Base-by-base conservation (phyloP, 2,329 filamentous ascomycete species). In the Fusarium verticillioides region DNA sequence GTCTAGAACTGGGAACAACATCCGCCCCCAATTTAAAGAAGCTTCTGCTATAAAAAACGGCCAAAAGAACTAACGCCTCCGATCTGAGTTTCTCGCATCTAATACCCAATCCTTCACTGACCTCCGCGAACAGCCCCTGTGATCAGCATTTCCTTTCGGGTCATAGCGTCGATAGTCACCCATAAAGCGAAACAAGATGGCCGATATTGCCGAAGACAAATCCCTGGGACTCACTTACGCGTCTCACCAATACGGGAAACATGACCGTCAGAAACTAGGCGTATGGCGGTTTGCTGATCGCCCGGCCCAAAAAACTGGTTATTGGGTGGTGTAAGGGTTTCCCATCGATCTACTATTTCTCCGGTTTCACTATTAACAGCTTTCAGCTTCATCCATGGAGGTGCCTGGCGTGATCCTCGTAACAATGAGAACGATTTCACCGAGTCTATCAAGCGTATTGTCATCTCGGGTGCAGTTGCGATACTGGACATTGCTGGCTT, bases 341-440 rank as follows among this genome's bases (percentile, higher is more conserved):
- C 36, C 53, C 60, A 57, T 49, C 36, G 23, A 23, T 36, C 44
- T 37, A 30, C 61, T 26, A 37, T 46, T 43, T 47, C 46, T 28
- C 32, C 12, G 28, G 54, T 32, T 58, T 53, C 30, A 61, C 66
- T 78, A 18, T 37, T 37, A 46, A 74, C 67, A 54, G 43, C 13
- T 42, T 58, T 47, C 64, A 84, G 85, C 66, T 91, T 85, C 79
- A 85, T 92, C 76, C 90, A 92, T 78, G 90, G 90, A 72, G 90
- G 90, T 70, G 89, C 86, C 68, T 92, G 90, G 90, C 85, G 89
- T 65, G 90, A 92, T 79, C 89, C 89, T 46, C 81, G 81, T 60
- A 83, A 86, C 61, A 83, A 83, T 46, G 82, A 85, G 34, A 76
- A 83, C 58, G 84, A 84, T 63, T 88, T 89, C 73, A 69, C 79